Percentiles rank a stretch among this genome's conserved stretches.
These are phyloP conservation scores for Venturia pyrina DNA, from an alignment of 2,329 filamentous ascomycete genomes.

Conservation along the genomic window DNA sequence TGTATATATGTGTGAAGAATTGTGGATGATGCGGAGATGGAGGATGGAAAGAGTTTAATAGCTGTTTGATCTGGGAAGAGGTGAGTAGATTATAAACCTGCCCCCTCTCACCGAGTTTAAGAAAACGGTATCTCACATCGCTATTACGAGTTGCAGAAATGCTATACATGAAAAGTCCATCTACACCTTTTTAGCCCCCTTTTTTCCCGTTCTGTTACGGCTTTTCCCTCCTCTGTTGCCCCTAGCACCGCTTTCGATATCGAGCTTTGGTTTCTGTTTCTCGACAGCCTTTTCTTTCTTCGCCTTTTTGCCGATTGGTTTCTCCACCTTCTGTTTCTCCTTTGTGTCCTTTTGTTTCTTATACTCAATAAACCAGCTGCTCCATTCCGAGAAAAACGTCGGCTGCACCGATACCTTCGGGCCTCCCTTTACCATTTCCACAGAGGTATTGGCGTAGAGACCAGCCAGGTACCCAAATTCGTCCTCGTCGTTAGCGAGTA, in stretches of 20 bases:
- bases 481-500: constrained; percentile 40
- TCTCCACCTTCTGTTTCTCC: background rate
- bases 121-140: too few relatives aligned
- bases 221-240: background rate
- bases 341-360: constrained; percentile 15
- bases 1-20: too few relatives aligned
- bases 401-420: constrained; percentile 30
- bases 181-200: background rate
- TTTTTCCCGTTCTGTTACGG: background rate
- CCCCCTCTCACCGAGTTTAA: too few relatives aligned
- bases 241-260: background rate
- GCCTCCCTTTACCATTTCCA: constrained; percentile 23
- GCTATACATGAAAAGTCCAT: background rate
- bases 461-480: constrained; percentile 29
- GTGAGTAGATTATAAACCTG: too few relatives aligned
- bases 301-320: background rate
- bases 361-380: constrained; percentile 30
- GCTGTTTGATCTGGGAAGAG: too few relatives aligned
- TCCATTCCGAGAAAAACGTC: constrained; percentile 37
- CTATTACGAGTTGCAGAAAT: background rate
- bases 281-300: background rate
- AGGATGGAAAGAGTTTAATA: too few relatives aligned
- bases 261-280: background rate
- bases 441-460: constrained; percentile 34
- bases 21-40: too few relatives aligned